phyloP scores from a whole-genome alignment of 2,329 filamentous ascomycete genomes.

The Grosmannia serpens region DNA sequence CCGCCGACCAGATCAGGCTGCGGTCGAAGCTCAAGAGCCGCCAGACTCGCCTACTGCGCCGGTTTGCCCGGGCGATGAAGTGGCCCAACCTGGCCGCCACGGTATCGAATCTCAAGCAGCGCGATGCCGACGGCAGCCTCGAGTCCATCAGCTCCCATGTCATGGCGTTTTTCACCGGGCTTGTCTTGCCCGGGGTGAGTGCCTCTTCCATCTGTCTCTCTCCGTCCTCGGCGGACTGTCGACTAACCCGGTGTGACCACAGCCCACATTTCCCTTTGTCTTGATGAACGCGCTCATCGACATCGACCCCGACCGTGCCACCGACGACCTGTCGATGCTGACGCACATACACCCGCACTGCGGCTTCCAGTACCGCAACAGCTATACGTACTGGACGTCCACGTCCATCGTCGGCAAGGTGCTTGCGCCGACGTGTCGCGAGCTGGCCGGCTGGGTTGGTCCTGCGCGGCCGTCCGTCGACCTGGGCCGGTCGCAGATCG shows the following conservation, averaged over 20 bases:
- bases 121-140: constrained; percentile 45
- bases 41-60: constrained; percentile 56
- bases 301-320: constrained; percentile 57
- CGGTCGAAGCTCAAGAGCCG: constrained; percentile 53
- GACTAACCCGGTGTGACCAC: background rate
- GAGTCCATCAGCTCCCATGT: constrained; percentile 56
- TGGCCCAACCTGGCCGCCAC: constrained; percentile 64
- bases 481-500: constrained; percentile 57
- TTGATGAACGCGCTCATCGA: constrained; percentile 72
- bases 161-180: constrained; percentile 66
- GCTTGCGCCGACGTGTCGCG: constrained; percentile 57
- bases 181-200: constrained; percentile 58
- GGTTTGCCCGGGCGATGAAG: constrained; percentile 61
- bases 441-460: constrained; percentile 63
- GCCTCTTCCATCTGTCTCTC: background rate
- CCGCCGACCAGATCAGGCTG: constrained; percentile 46
- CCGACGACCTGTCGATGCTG: constrained; percentile 53
- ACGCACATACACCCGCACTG: constrained; percentile 57
- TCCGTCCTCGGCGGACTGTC: background rate
- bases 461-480: constrained; percentile 58
- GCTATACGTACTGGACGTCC: constrained; percentile 67
- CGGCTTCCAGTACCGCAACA: constrained; percentile 64
- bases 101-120: constrained; percentile 48
- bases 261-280: constrained; percentile 57
- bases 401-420: constrained; percentile 65